Base-by-base conservation (phyloP, 2,329 filamentous ascomycete species). In the Gaeumannomyces sp. region DNA sequence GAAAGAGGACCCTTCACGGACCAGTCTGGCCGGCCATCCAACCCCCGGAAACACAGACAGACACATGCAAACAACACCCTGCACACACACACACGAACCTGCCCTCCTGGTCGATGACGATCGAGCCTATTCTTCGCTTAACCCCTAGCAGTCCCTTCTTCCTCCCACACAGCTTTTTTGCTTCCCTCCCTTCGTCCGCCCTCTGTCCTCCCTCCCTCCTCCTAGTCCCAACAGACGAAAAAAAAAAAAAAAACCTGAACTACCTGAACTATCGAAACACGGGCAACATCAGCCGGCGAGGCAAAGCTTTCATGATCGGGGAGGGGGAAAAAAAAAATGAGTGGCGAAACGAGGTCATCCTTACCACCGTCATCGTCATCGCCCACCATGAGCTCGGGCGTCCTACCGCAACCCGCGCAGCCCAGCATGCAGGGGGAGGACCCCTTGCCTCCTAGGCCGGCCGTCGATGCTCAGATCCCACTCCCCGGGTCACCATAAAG, bases 401-500 rank as follows among this genome's bases (percentile, higher is more conserved):
- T n/a, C 19, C 45, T 2, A 6, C 45, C 19, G n/a, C 45, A n/a
- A n/a, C 19, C 45, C 45, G 45, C 16, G 38, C 38, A 45, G 38
- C 38, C 38, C 38, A 16, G 38, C 38, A 19, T 7, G 38, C 38
- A 45, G 38, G 14, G 14, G 38, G 38, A 45, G 14, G 38, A 19
- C 14, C 38, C 3, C 38, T 19, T 11, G 35, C 35, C 35, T 2
- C 13, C 16, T 28, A 61, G 33, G 27, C 60, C 31, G n/a, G 50
- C 60, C 22, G 27, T n/a, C 13, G 35, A 28, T 11, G n/a, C 60
- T 28, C 27, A 38, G 35, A 8, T 45, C 33, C 60, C 13, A 13
- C 79, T 14, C 93, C 93, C 4, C 86, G 92, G 60, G 83, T 97
- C 64, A 88, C 89, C n/a, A 97, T 97, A 72, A 86, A 89, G 70